Evolutionary conservation across 140 eudicot species (phyloP), one percentile per base, ranked within the genome.

Genomic region (Erigeron philadelphicus): DNA sequence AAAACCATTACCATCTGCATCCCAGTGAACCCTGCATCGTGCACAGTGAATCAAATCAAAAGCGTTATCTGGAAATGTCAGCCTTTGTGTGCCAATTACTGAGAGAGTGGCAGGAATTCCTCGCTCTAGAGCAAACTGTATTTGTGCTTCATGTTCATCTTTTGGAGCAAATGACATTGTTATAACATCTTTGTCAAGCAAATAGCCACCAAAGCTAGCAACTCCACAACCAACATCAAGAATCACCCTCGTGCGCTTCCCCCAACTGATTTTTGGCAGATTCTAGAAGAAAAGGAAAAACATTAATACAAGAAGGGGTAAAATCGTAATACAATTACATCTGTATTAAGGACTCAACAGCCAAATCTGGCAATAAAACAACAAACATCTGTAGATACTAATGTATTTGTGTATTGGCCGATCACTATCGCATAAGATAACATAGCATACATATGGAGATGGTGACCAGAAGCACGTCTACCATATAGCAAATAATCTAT

Each of bases 181-280:
- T 48, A 94, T 76, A 61, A 94, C 97, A 80, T 79, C 74, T 84
- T 78, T 94, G 65, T 89, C 99, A 82, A 94, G 79, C 74, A 94
- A 87, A 82, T 85, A 73, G 16, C 99, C 99, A 70, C 99, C 99
- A 82, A 94, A 94, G 80, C 97, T 89, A 73, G 99, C 99, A 83
- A 94, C 99, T 57, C 99, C 99, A 74, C 99, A 94, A 71, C 99
- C 99, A 71, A 94, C 99, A 79, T 94, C 99, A 71, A 94, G 80
- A 71, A 94, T 77, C 68, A 89, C 97, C 75, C 99, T 73, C 25
- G 88, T 89, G 69, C 74, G 90, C 77, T 87, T 87, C 48, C 97
- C 99, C 96, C 96, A 94, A 61, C 84, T 90, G 53, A 94, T 79
- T 15, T 15, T 75, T 62, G 99, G 97, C 46, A 94, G 75, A 59